Base-by-base conservation (phyloP, 306 rosid genomes). In the Begonia loranthoides region DNA sequence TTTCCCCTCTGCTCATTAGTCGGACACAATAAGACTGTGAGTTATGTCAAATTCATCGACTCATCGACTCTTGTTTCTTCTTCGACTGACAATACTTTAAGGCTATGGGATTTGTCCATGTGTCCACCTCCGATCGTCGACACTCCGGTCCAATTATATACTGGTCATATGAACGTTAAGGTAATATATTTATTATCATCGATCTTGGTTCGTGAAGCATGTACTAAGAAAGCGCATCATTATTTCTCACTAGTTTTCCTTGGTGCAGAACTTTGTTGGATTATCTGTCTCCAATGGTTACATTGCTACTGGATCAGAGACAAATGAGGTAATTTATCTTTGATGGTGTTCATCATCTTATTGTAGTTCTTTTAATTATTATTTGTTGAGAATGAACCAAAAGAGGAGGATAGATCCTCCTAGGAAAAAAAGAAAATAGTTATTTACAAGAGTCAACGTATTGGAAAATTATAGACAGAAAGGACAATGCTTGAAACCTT, bases 261-360 rank as follows among this genome's bases (percentile, higher is more conserved):
- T 64, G 60, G 63, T 65, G 73, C 87, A 92, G 99, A 92, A 92
- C 72, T 92, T 92, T 13, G 99, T 92, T 62, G 99, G 99, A 15
- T 70, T 92, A 68, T 83, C 99, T 17, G 93, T 83, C 51, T 75
- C 80, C 17, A 94, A 92, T 68, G 96, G 99, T 57, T 92, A 80
- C 60, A 86, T 92, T 60, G 99, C 99, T 45, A 92, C 99, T 11
- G 99, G 99, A 68, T 86, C 99, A 45, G 99, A 92, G 74, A 83
- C 96, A 50, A 86, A 92, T 54, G 96, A 92, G 99, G 99, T 92
- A 74, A 53, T 53, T 66, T 51, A 28, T 28, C 2, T 28, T 28
- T 28, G 34, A 28, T 0, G 34, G 7, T 24, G 5, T 41, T 41
- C 22, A 40, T 50, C 41, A 28, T 24, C 12, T 24, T 28, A 5